phyloP scores from a whole-genome alignment of 805 yeast species.

The Cyberlindnera sargentensis region DNA sequence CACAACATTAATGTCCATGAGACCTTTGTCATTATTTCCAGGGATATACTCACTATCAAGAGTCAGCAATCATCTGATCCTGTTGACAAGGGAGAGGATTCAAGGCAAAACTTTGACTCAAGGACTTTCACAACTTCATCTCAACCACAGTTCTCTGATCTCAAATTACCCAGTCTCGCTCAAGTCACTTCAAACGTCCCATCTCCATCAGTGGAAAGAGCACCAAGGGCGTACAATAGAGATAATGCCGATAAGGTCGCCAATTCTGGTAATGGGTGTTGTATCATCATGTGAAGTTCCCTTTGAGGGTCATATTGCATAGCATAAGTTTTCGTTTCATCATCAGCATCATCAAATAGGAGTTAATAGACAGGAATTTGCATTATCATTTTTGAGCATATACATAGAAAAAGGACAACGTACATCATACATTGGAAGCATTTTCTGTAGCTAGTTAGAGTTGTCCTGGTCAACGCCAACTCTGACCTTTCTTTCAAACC shows the following conservation, averaged over 20 bases:
- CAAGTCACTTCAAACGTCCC: too few relatives aligned
- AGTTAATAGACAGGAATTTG: too few relatives aligned
- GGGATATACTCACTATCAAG: constrained; percentile 1
- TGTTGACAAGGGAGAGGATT: too few relatives aligned
- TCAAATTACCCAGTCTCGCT: too few relatives aligned
- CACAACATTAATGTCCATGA: constrained; percentile 11
- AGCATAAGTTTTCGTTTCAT: too few relatives aligned
- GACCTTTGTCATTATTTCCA: constrained; percentile 8
- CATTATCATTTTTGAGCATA: too few relatives aligned
- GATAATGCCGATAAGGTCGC: neutral
- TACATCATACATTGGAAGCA: too few relatives aligned
- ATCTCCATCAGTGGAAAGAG: too few relatives aligned
- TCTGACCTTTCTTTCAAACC: constrained; percentile 37
- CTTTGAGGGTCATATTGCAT: too few relatives aligned
- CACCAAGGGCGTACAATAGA: neutral
- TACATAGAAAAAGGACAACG: too few relatives aligned
- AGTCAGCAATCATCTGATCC: too few relatives aligned
- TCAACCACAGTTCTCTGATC: neutral
- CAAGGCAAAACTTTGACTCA: neutral
- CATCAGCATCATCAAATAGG: too few relatives aligned
- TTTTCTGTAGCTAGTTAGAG: neutral
- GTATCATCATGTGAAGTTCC: constrained; percentile 7
- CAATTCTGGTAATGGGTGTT: constrained; percentile 3
- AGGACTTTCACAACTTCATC: constrained; percentile 1
- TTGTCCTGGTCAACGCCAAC: constrained; percentile 14